A percentile compares a stretch with the other conserved stretches of the same genome.
Evolutionary conservation across 139 green algal species (phyloP).

Genomic region (Tetradesmus obliquus): DNA sequence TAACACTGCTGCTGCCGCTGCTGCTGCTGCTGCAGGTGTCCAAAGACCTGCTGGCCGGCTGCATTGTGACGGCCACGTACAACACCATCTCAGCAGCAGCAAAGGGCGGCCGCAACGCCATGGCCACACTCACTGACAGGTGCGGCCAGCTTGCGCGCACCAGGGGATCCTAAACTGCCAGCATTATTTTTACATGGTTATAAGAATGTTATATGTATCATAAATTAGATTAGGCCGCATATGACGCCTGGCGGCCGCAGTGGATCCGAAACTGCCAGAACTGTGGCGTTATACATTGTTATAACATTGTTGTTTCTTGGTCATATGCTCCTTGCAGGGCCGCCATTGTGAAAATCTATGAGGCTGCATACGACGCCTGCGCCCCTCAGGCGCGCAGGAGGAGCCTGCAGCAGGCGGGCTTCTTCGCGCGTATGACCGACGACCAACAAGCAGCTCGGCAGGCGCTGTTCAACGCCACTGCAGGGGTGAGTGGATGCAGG

Average conservation of each 20-base stretch:
- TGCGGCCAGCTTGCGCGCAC: not conserved
- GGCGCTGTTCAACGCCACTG: not conserved
- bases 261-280: too few relatives aligned
- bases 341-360: not conserved
- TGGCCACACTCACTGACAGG: not conserved
- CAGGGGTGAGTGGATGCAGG: not conserved
- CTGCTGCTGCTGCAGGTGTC: constrained; percentile 1
- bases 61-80: constrained; percentile 22
- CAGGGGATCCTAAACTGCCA: too few relatives aligned
- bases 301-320: not conserved
- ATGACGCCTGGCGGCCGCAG: too few relatives aligned
- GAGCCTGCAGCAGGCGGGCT: not conserved
- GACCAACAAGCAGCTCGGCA: not conserved
- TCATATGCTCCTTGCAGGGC: not conserved
- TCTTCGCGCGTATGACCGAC: not conserved
- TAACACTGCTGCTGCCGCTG: not conserved
- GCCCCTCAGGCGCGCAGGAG: not conserved
- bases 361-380: not conserved
- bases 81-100: not conserved
- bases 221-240: too few relatives aligned
- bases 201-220: too few relatives aligned
- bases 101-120: not conserved
- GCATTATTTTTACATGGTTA: too few relatives aligned
- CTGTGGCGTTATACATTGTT: too few relatives aligned
- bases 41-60: not conserved